Evolutionary conservation across 2,329 filamentous ascomycete species (phyloP), one percentile per base, ranked within the genome.

Genomic region (Fusarium albidum): DNA sequence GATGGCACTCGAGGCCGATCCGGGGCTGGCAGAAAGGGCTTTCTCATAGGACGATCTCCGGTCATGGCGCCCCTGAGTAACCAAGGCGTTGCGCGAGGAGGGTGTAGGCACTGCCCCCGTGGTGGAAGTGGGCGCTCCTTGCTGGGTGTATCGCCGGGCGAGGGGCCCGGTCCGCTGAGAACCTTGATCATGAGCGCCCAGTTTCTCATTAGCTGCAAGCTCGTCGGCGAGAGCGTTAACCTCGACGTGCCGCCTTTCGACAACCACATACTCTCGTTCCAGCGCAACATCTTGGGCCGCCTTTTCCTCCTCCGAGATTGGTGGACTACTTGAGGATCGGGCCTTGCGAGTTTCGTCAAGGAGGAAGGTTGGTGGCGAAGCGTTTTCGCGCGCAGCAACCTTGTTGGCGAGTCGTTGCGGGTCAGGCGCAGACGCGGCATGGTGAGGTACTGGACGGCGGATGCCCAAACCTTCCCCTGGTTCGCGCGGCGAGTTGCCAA

Each of bases 211-310:
- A 45, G 92, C 90, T 37, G 92, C 93, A 69, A 99, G 79, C 74
- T 98, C 94, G 73, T 99, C 95, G 17, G 95, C 95, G 67, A 99
- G 89, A 3, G 95, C 95, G 71, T 99, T 98, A 43, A 99, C 94
- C 72, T 98, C 94, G 10, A 99, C 93, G 15, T 92, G 90, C 61
- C 89, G 87, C 77, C 97, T 96, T 76, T 99, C 95, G 11, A 99
- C 91, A 21, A 98, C 82, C 15, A 99, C 94, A 67, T 98, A 99
- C 62, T 98, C 95, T 61, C 94, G 86, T 70, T 96, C 93, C 65
- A 96, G 90, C 1, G 90, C 90, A 41, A 96, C 87, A 60, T 98
- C 94, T 66, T 96, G 91, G 3, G 91, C 92, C 4, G 88, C 89
- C 69, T 79, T 84, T 66, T 89, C 87, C 53, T 86, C 85, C 59